A percentile compares a stretch with the other conserved stretches of the same genome.
These are phyloP conservation scores for Mycena rosella DNA, from an alignment of 768 basidiomycete genomes.

Conservation along the genomic window DNA sequence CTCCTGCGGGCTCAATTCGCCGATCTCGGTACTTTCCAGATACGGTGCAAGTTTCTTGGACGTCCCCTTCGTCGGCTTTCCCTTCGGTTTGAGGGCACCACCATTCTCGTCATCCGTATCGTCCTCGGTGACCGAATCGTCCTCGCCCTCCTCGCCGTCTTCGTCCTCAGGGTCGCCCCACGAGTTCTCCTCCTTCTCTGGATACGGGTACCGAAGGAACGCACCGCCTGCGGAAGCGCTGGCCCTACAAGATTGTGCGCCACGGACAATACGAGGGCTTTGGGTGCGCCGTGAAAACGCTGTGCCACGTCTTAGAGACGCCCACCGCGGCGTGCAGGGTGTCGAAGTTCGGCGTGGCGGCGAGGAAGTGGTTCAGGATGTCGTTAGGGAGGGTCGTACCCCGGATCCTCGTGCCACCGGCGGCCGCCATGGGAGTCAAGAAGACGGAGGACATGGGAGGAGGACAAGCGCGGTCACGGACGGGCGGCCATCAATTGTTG, in stretches of 20 bases:
- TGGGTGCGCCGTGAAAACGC: conserved; percentile 17
- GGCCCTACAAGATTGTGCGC: conserved; percentile 27
- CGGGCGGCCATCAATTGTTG: neutral
- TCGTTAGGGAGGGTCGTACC: neutral
- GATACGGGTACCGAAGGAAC: conserved; percentile 35
- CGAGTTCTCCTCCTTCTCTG: conserved; percentile 28
- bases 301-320: conserved; percentile 28
- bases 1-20: conserved; percentile 22
- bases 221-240: conserved; percentile 30
- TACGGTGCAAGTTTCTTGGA: neutral
- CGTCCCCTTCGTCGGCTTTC: neutral
- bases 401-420: neutral
- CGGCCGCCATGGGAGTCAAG: neutral
- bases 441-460: neutral
- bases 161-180: conserved; percentile 16
- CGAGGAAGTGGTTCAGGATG: neutral
- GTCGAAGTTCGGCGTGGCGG: conserved; percentile 23
- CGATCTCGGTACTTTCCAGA: conserved; percentile 16
- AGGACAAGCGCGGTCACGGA: neutral
- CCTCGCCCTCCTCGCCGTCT: conserved; percentile 12
- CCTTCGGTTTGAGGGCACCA: neutral
- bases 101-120: conserved; percentile 8
- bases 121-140: neutral
- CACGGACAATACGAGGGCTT: conserved; percentile 10
- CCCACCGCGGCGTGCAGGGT: conserved; percentile 20